A percentile compares a stretch with the other conserved stretches of the same genome.
These are phyloP conservation scores for Brassica hybrid DNA, from an alignment of 441 rosid genomes.

Conservation along the genomic window DNA sequence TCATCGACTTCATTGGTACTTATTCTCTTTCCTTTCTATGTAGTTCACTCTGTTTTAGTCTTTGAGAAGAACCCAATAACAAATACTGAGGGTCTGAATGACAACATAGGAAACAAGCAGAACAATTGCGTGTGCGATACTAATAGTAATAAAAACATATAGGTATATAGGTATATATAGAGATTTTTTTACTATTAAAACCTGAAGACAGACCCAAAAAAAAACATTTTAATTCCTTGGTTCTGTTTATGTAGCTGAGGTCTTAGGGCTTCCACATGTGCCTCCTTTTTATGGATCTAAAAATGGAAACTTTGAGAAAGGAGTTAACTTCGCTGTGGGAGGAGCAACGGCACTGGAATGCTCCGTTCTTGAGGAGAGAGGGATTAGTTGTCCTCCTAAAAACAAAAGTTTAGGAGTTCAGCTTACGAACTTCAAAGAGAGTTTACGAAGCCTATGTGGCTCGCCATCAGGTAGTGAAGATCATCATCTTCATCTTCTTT, in stretches of 20 bases:
- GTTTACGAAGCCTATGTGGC: conserved; percentile 45
- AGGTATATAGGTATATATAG: too few relatives aligned
- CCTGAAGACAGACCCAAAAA: not conserved
- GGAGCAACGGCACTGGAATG: conserved; percentile 58
- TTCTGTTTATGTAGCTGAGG: conserved; percentile 44
- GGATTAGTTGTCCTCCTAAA: conserved; percentile 27
- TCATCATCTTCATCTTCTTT: too few relatives aligned
- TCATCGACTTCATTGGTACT: conserved; percentile 39
- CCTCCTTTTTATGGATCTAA: conserved; percentile 45
- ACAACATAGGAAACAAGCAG: too few relatives aligned
- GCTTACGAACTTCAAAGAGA: conserved; percentile 45
- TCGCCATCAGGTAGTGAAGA: conserved; percentile 41
- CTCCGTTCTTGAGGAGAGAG: conserved; percentile 44
- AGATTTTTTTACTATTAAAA: too few relatives aligned
- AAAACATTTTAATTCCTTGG: not conserved
- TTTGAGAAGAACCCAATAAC: not conserved
- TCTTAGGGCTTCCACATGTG: conserved; percentile 50
- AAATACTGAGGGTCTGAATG: not conserved
- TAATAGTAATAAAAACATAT: too few relatives aligned
- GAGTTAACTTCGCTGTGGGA: conserved; percentile 57
- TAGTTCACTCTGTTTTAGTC: not conserved
- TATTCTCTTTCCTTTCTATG: not conserved
- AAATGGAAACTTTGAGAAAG: conserved; percentile 31
- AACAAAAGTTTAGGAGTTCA: conserved; percentile 48
- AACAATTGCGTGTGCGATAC: too few relatives aligned